Evolutionary conservation across 225 moss, liverwort and hornwort species (phyloP), one percentile per base, ranked within the genome.

Genomic region (Rhytidiadelphus loreus): DNA sequence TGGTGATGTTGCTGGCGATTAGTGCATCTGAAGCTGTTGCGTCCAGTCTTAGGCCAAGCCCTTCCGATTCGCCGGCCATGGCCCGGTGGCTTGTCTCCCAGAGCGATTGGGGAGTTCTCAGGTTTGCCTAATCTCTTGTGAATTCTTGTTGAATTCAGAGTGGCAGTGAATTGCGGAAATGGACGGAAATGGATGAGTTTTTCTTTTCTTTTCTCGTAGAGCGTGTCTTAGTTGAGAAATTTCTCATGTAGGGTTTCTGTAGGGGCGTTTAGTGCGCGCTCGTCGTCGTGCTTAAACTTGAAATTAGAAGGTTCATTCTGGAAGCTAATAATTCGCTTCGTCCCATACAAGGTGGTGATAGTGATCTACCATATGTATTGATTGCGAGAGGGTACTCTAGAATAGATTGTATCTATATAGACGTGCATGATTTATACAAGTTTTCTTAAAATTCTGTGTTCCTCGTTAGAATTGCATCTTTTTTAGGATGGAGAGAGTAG

Each of bases 81-180:
- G 98, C 98, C 2, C 94, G 98, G 70, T 98, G 98, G 98, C 93
- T 98, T 64, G 96, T 95, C 71, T 90, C 97, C 21, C 93, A 89
- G 81, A 97, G 86, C 80, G 95, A 95, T 74, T 98, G 98, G 98
- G 97, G 98, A 44, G 96, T 98, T 56, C 93, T 98, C 76, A 96
- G 98, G 98, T 98, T 79, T 78, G 63, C 35, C 14, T 46, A 33
- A 43, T 16, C 43, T 80, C 46, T n/a, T 23, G 16, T 74, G 79
- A 69, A 17, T 85, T 82, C 12, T 43, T 39, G 24, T 39, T 13
- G 68, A 39, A 21, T 81, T n/a, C 61, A 6, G 14, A 37, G 62
- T 29, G 52, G 21, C n/a, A 9, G 25, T 37, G 61, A n/a, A 50
- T 20, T n/a, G 61, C 26, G 1, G 50, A 55, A 29, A 52, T 62